Conservation (phyloP, 495 filamentous ascomycete genomes). For the Astrothelium macrocarpum region DNA sequence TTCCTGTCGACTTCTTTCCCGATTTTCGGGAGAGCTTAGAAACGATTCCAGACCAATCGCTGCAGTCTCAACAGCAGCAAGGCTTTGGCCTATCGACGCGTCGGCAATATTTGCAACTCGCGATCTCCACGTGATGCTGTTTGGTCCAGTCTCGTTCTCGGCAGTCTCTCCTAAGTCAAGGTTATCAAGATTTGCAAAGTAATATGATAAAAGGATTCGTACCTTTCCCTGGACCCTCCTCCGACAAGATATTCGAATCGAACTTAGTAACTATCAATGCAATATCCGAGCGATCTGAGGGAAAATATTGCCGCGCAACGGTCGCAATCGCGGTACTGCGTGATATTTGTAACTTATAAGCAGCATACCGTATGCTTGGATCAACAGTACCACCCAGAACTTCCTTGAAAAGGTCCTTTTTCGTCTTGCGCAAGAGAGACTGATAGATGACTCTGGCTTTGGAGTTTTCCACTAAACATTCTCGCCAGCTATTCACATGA, state of each 20-base stretch:
- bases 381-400: conserved; percentile 78
- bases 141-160: conserved; percentile 50
- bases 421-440: conserved; percentile 53
- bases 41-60: conserved; percentile 48
- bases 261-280: conserved; percentile 58
- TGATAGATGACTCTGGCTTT: conserved; percentile 74
- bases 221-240: conserved; percentile 50
- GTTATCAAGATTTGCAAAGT: no score
- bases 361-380: conserved; percentile 86
- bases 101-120: conserved; percentile 84
- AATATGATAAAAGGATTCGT: conserved; percentile 32
- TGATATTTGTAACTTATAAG: conserved; percentile 79
- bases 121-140: conserved; percentile 78
- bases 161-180: conserved; percentile 14
- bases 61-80: conserved; percentile 47
- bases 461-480: conserved; percentile 64
- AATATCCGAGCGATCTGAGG: conserved; percentile 49
- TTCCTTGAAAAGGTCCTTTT: conserved; percentile 73
- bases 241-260: conserved; percentile 59
- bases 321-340: conserved; percentile 69
- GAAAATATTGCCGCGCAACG: conserved; percentile 68
- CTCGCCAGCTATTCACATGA: conserved; percentile 52
- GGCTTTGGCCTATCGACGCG: conserved; percentile 74
- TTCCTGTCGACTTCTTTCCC: conserved; percentile 40
- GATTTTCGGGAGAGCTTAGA: conserved; percentile 46